phyloP scores from a whole-genome alignment of 2,329 filamentous ascomycete species.

The Aspergillus sp. region DNA sequence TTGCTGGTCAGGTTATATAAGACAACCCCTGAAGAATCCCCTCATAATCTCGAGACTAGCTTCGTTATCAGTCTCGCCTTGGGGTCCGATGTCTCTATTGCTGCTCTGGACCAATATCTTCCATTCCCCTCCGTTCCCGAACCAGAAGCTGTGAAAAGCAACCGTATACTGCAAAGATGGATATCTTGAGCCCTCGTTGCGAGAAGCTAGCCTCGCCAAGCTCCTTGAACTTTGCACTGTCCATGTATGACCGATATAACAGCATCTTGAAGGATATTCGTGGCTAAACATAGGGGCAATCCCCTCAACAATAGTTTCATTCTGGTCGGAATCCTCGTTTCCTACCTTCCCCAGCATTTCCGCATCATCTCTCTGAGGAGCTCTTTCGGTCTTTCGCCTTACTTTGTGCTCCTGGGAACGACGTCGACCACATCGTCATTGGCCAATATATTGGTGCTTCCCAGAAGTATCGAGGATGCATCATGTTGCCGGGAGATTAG shows the following conservation, averaged over 20 bases:
- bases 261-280: constrained; percentile 2
- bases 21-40: not conserved
- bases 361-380: constrained; percentile 80
- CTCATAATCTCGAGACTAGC: too few species aligned
- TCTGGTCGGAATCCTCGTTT: constrained; percentile 77
- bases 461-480: constrained; percentile 73
- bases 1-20: not conserved
- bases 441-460: constrained; percentile 82
- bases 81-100: not conserved
- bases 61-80: too few species aligned
- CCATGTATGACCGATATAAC: constrained; percentile 37
- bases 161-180: constrained; percentile 7
- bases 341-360: constrained; percentile 89
- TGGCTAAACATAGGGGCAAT: not conserved
- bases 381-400: constrained; percentile 90
- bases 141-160: not conserved
- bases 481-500: constrained; percentile 77
- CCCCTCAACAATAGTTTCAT: constrained; percentile 46
- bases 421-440: constrained; percentile 83
- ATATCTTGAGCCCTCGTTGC: constrained; percentile 32
- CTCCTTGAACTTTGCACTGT: constrained; percentile 46
- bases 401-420: constrained; percentile 88
- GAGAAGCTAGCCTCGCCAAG: constrained; percentile 43
- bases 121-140: not conserved
- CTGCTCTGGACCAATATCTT: too few species aligned